phyloP scores from a whole-genome alignment of 1,284 basidiomycete genomes.

The Athelia psychrophila region DNA sequence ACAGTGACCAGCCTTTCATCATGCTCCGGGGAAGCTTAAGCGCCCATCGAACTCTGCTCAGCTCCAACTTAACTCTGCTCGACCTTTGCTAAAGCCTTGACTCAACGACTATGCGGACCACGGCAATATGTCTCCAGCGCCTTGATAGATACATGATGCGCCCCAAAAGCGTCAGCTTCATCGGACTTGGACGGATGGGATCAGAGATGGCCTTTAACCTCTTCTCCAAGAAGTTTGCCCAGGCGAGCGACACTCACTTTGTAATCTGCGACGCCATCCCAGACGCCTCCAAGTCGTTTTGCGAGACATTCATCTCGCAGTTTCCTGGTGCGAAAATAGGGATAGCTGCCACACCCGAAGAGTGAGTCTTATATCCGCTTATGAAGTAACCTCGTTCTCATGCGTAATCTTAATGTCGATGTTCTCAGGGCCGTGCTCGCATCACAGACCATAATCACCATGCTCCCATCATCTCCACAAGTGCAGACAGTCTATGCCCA shows the following conservation, averaged over 20 bases:
- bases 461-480: conserved; percentile 86
- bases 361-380: conserved; percentile 45
- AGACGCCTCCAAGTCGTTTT: conserved; percentile 57
- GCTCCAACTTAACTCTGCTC: background rate
- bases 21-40: background rate
- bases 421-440: conserved; percentile 52
- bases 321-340: conserved; percentile 58
- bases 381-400: conserved; percentile 6
- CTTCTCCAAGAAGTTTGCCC: conserved; percentile 62
- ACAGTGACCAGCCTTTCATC: background rate
- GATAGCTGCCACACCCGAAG: conserved; percentile 59
- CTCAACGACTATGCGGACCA: conserved; percentile 20
- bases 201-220: conserved; percentile 83
- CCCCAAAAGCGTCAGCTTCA: conserved; percentile 62
- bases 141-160: conserved; percentile 30
- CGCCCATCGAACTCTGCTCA: background rate
- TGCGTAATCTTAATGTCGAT: no score
- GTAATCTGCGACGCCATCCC: conserved; percentile 76
- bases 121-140: conserved; percentile 18
- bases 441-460: conserved; percentile 74
- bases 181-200: conserved; percentile 83
- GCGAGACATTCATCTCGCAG: conserved; percentile 46
- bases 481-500: conserved; percentile 70
- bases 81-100: no score
- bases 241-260: conserved; percentile 49